Conservation (phyloP, 192 early-diverging fungal species). For the Coemansia sp. region DNA sequence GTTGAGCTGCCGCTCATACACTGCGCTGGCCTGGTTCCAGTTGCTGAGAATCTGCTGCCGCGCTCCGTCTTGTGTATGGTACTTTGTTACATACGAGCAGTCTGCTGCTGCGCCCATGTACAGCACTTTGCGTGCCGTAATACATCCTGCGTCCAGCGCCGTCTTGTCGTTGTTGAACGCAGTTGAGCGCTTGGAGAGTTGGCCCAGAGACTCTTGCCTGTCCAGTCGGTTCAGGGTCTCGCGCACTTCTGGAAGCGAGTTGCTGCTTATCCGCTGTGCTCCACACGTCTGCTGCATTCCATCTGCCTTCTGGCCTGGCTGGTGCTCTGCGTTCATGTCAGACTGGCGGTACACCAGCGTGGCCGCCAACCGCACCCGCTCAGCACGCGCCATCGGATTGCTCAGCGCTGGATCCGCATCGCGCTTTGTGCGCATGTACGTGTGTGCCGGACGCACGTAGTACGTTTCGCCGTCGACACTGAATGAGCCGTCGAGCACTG, state of each 20-base stretch:
- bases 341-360: conserved; percentile 67
- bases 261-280: conserved; percentile 20
- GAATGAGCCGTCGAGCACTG: conserved; percentile 64
- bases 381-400: conserved; percentile 25
- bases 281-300: conserved; percentile 15
- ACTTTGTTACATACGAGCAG: conserved; percentile 65
- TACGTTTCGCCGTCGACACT: conserved; percentile 55
- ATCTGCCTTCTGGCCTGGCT: background rate
- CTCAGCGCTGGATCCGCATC: conserved; percentile 53
- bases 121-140: conserved; percentile 30
- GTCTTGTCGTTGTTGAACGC: conserved; percentile 22
- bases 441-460: conserved; percentile 58
- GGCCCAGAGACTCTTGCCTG: conserved; percentile 16
- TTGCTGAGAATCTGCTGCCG: conserved; percentile 74
- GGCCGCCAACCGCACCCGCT: conserved; percentile 23
- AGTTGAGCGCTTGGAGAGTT: conserved; percentile 31
- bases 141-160: conserved; percentile 36
- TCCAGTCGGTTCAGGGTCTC: conserved; percentile 24
- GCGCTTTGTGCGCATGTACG: conserved; percentile 58
- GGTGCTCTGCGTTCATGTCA: conserved; percentile 36
- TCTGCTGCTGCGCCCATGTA: conserved; percentile 74
- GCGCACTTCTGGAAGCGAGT: conserved; percentile 4
- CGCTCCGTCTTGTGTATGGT: conserved; percentile 58
- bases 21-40: conserved; percentile 78
- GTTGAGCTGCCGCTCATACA: conserved; percentile 86